These are phyloP conservation scores for Hypoxylon intermedium DNA, from an alignment of 495 filamentous ascomycete genomes.

Conservation along the genomic window DNA sequence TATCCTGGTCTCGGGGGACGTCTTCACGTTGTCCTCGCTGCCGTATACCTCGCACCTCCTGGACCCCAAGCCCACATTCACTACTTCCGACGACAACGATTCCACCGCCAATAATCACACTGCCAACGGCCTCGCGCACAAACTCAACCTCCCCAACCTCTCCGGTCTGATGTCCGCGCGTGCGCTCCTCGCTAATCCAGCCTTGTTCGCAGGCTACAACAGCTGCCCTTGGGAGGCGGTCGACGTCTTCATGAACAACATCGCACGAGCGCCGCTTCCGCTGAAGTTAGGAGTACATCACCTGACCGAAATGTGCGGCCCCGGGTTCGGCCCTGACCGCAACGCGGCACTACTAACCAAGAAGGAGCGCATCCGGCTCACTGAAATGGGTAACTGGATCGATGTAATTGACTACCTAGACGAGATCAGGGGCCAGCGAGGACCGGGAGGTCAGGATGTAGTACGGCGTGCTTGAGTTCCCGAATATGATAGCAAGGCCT, in stretches of 20 bases:
- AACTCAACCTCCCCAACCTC: conserved; percentile 45
- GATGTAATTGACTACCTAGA: conserved; percentile 69
- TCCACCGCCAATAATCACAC: conserved; percentile 35
- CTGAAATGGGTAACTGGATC: conserved; percentile 58
- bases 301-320: conserved; percentile 66
- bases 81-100: conserved; percentile 12
- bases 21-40: conserved; percentile 58
- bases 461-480: conserved; percentile 3
- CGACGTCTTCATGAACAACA: conserved; percentile 62
- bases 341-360: conserved; percentile 54
- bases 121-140: background rate
- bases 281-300: conserved; percentile 68
- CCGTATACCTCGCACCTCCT: conserved; percentile 52
- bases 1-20: conserved; percentile 67
- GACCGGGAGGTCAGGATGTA: no score
- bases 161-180: conserved; percentile 70
- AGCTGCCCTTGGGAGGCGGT: conserved; percentile 66
- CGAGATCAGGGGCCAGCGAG: conserved; percentile 46
- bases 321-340: conserved; percentile 56
- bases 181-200: conserved; percentile 67
- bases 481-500: background rate
- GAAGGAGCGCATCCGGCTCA: conserved; percentile 59
- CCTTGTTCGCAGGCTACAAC: conserved; percentile 62
- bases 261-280: conserved; percentile 60
- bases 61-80: conserved; percentile 35